A percentile compares a stretch with the other conserved stretches of the same genome.
Evolutionary conservation across 495 filamentous ascomycete genomes (phyloP).

Genomic region (Penicillium goetzii): DNA sequence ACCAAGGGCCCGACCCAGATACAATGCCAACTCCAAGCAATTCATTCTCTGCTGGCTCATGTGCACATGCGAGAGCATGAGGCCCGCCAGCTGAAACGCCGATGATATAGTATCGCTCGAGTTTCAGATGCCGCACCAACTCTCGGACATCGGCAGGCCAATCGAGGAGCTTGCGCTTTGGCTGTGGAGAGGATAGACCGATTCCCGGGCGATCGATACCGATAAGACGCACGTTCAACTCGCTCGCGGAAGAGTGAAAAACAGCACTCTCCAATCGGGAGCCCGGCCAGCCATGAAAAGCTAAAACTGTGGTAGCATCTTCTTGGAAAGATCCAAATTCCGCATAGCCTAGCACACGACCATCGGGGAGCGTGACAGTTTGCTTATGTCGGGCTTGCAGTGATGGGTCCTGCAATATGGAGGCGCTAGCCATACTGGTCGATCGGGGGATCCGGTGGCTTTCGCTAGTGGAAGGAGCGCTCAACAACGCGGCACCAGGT

Average conservation of each 20-base stretch:
- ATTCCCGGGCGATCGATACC: conserved; percentile 45
- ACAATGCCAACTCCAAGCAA: conserved; percentile 13
- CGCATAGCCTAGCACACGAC: conserved; percentile 38
- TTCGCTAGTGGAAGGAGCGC: conserved; percentile 16
- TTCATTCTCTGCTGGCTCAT: conserved; percentile 9
- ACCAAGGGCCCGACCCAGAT: conserved; percentile 11
- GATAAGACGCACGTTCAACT: conserved; percentile 40
- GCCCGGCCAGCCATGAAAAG: conserved; percentile 42
- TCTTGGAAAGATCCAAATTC: conserved; percentile 32
- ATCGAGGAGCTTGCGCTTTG: conserved; percentile 37
- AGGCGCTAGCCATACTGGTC: conserved; percentile 23
- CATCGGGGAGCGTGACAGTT: conserved; percentile 31
- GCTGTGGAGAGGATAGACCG: conserved; percentile 41
- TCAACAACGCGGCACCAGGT: background rate
- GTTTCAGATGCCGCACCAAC: conserved; percentile 36
- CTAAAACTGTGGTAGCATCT: conserved; percentile 30
- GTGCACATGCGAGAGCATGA: conserved; percentile 44
- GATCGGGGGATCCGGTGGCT: conserved; percentile 15
- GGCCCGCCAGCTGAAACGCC: conserved; percentile 45
- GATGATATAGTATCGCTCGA: conserved; percentile 39
- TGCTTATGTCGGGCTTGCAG: conserved; percentile 11
- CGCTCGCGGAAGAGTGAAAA: conserved; percentile 25
- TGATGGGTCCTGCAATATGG: conserved; percentile 17
- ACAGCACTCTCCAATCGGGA: conserved; percentile 37
- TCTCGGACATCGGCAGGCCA: conserved; percentile 43